Evolutionary conservation across 2,329 filamentous ascomycete genomes (phyloP), one percentile per base, ranked within the genome.

Genomic region (Fusarium dlaminii): DNA sequence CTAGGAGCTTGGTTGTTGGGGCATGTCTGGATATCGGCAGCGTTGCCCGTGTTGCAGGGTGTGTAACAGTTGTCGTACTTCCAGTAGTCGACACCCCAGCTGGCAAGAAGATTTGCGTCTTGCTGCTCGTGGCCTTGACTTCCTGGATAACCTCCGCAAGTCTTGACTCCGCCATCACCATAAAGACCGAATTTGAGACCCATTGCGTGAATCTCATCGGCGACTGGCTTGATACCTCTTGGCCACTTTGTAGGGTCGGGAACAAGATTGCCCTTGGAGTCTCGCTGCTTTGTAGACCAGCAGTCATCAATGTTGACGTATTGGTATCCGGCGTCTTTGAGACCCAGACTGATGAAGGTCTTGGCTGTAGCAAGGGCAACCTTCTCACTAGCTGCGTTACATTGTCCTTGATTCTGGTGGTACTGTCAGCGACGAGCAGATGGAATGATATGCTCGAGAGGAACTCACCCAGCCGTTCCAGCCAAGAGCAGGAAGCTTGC

Each of bases 51-150:
- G 48, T 68, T 54, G 55, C 66, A 68, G 42, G 46, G 46, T 13
- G 66, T 68, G 30, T 70, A 70, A 27, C 67, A 70, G 46, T 70
- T 70, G 52, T 70, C 67, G 27, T 70, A 70, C 40, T 70, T 70
- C 59, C 66, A 70, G 22, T 65, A 70, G 48, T 70, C 66, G 27
- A 70, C 60, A 22, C 66, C 66, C 67, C 67, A 70, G 42, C 66
- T 70, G 11, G 67, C 67, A 29, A 70, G 58, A 11, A 70, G 42
- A 10, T 70, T 29, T 8, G 60, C 67, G 6, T 70, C 67, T 46
- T 70, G 56, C 54, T 70, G 43, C 36, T 70, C 67, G 15, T 70
- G 58, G 6, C 59, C 67, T 48, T 70, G 46, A 17, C 66, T 70
- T 40, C 67, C 67, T 22, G 67, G 67, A 32, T 60, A 70, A 4